Conservation (phyloP, 164 flowering plant species). For the Vitis labrusca region DNA sequence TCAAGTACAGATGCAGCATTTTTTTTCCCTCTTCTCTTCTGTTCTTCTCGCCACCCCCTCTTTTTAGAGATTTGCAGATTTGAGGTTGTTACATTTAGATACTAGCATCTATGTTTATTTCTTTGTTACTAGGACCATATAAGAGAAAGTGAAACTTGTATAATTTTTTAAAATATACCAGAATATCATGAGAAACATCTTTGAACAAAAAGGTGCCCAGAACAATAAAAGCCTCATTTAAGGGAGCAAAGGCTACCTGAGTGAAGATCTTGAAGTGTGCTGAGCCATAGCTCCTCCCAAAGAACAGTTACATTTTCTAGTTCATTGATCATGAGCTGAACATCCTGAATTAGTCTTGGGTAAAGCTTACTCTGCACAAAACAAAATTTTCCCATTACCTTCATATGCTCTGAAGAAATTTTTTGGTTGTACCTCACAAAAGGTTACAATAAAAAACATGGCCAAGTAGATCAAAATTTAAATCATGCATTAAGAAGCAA, state of each 20-base stretch:
- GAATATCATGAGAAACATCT: no score
- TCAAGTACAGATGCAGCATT: conserved; percentile 3
- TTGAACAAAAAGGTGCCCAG: neutral
- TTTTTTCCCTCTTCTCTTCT: no score
- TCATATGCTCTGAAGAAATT: neutral
- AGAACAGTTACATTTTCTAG: conserved; percentile 90
- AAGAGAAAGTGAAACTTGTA: no score
- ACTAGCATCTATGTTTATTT: neutral
- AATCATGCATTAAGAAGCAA: no score
- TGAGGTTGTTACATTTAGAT: neutral
- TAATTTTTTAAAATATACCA: no score
- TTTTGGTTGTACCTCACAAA: no score
- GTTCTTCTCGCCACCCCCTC: no score
- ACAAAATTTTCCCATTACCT: neutral
- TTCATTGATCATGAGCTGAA: conserved; percentile 87
- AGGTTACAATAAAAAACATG: no score
- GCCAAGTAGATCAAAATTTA: no score
- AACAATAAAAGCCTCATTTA: neutral
- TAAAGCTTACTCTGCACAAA: conserved; percentile 74
- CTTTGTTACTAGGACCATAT: neutral
- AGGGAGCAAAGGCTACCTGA: conserved; percentile 47
- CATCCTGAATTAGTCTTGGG: conserved; percentile 87
- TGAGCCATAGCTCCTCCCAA: conserved; percentile 98
- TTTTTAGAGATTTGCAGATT: no score
- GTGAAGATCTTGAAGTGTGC: conserved; percentile 98